These are phyloP conservation scores for Pyrenophora graminea DNA, from an alignment of 2,329 filamentous ascomycete species.

Conservation along the genomic window DNA sequence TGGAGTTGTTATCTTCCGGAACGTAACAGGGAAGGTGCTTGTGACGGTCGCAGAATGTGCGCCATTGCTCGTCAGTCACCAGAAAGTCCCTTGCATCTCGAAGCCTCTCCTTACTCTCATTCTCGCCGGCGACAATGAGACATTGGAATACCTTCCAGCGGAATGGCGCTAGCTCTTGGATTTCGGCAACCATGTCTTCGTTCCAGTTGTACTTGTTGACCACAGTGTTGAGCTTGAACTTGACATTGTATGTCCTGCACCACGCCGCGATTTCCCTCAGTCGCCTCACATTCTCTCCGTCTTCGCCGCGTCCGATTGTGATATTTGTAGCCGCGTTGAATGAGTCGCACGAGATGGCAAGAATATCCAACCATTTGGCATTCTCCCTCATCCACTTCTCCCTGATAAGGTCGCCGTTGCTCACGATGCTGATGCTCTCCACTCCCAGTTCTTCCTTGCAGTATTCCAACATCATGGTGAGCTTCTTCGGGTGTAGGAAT, in stretches of 20 bases:
- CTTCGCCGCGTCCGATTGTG: slow-evolving; percentile 5
- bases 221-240: slow-evolving; percentile 10
- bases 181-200: slow-evolving; percentile 5
- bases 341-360: slow-evolving; percentile 8
- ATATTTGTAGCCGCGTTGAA: slow-evolving; percentile 6
- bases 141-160: slow-evolving; percentile 9
- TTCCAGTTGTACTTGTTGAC: slow-evolving; percentile 5
- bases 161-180: slow-evolving; percentile 8
- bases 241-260: slow-evolving; percentile 1
- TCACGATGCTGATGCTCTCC: slow-evolving; percentile 8
- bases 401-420: slow-evolving; percentile 3
- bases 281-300: background rate
- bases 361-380: slow-evolving; percentile 1
- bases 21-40: background rate
- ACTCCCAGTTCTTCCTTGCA: slow-evolving; percentile 6
- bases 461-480: slow-evolving; percentile 2
- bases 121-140: slow-evolving; percentile 8
- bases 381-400: slow-evolving; percentile 3
- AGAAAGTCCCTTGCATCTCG: slow-evolving; percentile 6
- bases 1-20: slow-evolving; percentile 1
- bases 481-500: slow-evolving; percentile 5
- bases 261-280: background rate
- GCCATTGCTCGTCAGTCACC: slow-evolving; percentile 2
- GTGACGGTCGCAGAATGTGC: slow-evolving; percentile 2
- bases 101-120: background rate